Evolutionary conservation across 2,329 filamentous ascomycete genomes (phyloP).

Genomic region (Cladosporium sp.): DNA sequence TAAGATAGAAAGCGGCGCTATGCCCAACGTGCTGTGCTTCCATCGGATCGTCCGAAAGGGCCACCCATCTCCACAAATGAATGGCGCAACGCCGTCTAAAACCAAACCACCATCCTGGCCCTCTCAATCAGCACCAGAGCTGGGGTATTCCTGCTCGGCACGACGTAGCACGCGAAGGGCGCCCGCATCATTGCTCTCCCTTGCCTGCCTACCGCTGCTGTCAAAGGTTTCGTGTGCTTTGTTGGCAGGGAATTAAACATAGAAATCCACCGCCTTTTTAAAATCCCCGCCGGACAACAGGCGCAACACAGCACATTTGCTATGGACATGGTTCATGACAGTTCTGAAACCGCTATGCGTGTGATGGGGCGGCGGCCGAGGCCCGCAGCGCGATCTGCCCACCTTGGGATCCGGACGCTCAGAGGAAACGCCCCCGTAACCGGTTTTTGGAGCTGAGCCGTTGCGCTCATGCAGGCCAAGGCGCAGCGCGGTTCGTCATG

Average conservation of each 20-base stretch:
- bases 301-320: not conserved
- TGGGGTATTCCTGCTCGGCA: too few species aligned
- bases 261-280: too few species aligned
- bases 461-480: slow-evolving; percentile 2
- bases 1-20: slow-evolving; percentile 10
- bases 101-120: slow-evolving; percentile 11
- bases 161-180: too few species aligned
- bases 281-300: too few species aligned
- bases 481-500: slow-evolving; percentile 7
- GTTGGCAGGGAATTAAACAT: too few species aligned
- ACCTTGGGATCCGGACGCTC: not conserved
- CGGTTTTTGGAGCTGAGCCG: slow-evolving; percentile 5
- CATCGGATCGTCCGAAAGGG: slow-evolving; percentile 8
- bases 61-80: slow-evolving; percentile 7
- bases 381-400: slow-evolving; percentile 11
- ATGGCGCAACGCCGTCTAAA: slow-evolving; percentile 7
- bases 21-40: not conserved
- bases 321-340: not conserved
- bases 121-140: too few species aligned
- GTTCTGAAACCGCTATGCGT: slow-evolving; percentile 7
- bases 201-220: too few species aligned
- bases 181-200: too few species aligned
- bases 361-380: slow-evolving; percentile 6
- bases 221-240: too few species aligned
- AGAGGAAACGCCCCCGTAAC: not conserved